Evolutionary conservation across 2,329 filamentous ascomycete genomes (phyloP).

Genomic region (Penicillium sumatraense): DNA sequence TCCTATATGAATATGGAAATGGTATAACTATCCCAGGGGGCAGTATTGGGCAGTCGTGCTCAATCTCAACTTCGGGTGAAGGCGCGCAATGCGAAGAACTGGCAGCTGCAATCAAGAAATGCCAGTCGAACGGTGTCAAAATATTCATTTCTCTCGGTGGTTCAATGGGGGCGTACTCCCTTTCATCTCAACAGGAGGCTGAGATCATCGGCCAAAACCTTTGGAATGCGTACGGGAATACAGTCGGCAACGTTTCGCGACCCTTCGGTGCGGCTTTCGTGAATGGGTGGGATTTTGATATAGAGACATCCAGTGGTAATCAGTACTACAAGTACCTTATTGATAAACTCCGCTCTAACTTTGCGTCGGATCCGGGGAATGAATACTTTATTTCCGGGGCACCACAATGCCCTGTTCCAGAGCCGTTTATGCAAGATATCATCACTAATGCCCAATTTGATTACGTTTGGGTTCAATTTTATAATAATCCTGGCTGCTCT

Average conservation of each 20-base stretch:
- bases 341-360: slow-evolving; percentile 35
- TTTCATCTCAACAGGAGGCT: slow-evolving; percentile 43
- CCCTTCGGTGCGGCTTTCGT: slow-evolving; percentile 39
- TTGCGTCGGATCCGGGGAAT: slow-evolving; percentile 38
- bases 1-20: slow-evolving; percentile 46
- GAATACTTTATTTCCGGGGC: slow-evolving; percentile 55
- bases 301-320: slow-evolving; percentile 46
- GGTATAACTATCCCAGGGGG: slow-evolving; percentile 45
- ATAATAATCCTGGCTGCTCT: slow-evolving; percentile 46
- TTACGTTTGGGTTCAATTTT: slow-evolving; percentile 53
- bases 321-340: slow-evolving; percentile 38
- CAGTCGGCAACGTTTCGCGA: slow-evolving; percentile 43
- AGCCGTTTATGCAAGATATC: slow-evolving; percentile 47
- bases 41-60: slow-evolving; percentile 46
- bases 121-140: slow-evolving; percentile 50
- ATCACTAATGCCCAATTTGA: slow-evolving; percentile 48
- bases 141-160: slow-evolving; percentile 54
- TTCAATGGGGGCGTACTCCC: slow-evolving; percentile 40
- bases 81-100: slow-evolving; percentile 43
- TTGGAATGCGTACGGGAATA: slow-evolving; percentile 52
- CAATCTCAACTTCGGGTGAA: slow-evolving; percentile 28
- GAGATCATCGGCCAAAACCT: slow-evolving; percentile 45
- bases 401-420: slow-evolving; percentile 53
- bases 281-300: slow-evolving; percentile 59
- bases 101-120: slow-evolving; percentile 48